Evolutionary conservation across 2,329 filamentous ascomycete genomes (phyloP).

Genomic region (Tricladium varicosporioides): DNA sequence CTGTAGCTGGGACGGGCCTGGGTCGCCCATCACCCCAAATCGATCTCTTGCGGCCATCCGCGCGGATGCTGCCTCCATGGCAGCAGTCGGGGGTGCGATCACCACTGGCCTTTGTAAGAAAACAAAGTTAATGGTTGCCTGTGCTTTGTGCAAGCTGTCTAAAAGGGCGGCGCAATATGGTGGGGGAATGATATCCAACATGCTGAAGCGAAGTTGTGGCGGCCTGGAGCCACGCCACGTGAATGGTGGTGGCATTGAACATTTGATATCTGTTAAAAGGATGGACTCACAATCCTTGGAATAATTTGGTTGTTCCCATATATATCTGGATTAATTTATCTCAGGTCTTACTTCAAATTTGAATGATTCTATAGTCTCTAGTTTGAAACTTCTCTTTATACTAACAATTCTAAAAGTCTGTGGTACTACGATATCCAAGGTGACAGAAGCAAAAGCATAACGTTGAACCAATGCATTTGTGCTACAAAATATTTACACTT

Average conservation of each 20-base stretch:
- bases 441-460: no score
- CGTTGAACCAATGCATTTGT: no score
- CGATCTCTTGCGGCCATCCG: constrained; percentile 94
- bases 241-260: no score
- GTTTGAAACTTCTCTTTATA: no score
- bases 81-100: constrained; percentile 23
- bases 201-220: neutral
- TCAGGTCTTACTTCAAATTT: no score
- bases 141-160: constrained; percentile 16
- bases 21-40: constrained; percentile 78
- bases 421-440: no score
- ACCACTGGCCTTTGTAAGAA: constrained; percentile 12
- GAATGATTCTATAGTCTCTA: no score
- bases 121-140: constrained; percentile 8
- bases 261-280: no score
- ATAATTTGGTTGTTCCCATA: neutral
- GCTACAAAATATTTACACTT: no score
- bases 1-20: constrained; percentile 82
- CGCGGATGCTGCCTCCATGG: constrained; percentile 92
- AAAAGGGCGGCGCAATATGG: constrained; percentile 8
- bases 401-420: no score
- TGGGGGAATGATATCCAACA: constrained; percentile 2
- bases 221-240: neutral
- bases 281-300: no score
- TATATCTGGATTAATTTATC: neutral